Percentiles rank a stretch among this genome's conserved stretches.
Conservation (phyloP, 495 filamentous ascomycete genomes). For the Aspergillus diversus region DNA sequence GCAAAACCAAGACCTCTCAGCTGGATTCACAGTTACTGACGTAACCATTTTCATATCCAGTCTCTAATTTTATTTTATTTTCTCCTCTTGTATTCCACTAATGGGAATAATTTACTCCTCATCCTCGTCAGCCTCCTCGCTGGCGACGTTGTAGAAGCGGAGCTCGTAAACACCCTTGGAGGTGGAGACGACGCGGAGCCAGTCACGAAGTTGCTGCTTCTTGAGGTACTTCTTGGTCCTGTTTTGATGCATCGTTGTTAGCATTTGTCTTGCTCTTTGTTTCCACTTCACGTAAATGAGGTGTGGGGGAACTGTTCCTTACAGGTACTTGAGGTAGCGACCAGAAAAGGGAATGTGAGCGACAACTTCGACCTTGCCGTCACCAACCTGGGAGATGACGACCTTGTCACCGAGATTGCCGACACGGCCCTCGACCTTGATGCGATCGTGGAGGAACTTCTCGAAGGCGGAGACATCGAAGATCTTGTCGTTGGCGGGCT, state of each 20-base stretch:
- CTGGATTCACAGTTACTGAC: conserved; percentile 8
- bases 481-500: conserved; percentile 98
- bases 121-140: conserved; percentile 95
- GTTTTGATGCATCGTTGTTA: background rate
- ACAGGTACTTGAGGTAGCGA: conserved; percentile 99
- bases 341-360: conserved; percentile 97
- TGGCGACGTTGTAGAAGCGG: conserved; percentile 99
- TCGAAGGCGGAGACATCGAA: conserved; percentile 98
- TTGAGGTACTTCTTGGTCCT: conserved; percentile 99
- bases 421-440: conserved; percentile 98
- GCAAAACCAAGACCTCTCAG: conserved; percentile 13
- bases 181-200: conserved; percentile 97
- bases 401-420: conserved; percentile 97
- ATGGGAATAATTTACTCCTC: conserved; percentile 73
- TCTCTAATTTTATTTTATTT: conserved; percentile 19
- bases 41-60: conserved; percentile 3
- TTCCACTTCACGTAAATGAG: background rate
- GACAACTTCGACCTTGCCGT: conserved; percentile 97
- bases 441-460: conserved; percentile 99
- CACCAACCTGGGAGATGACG: conserved; percentile 83
- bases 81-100: conserved; percentile 1
- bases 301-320: conserved; percentile 34
- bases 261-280: background rate
- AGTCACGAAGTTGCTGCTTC: conserved; percentile 99
- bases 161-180: conserved; percentile 98